Conservation (phyloP, 2,329 filamentous ascomycete species). For the Ascocoryne sarcoides region DNA sequence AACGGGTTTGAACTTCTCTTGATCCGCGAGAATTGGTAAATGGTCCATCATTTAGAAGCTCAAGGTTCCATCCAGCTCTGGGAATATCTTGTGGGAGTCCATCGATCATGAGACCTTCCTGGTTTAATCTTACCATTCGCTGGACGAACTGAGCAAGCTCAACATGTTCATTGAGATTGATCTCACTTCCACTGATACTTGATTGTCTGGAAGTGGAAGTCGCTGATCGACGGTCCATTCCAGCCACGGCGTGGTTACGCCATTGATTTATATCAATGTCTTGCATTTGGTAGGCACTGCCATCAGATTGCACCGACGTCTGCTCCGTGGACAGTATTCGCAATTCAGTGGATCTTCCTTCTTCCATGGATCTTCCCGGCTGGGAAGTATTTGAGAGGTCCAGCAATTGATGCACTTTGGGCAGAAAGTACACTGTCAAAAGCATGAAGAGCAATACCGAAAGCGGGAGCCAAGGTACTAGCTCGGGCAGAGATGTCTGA, state of each 20-base stretch:
- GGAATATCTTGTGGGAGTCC: neutral
- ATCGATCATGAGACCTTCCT: neutral
- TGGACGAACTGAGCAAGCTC: neutral
- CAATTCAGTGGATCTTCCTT: neutral
- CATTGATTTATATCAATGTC: neutral
- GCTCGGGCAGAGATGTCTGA: constrained; percentile 5
- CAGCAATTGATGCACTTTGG: neutral
- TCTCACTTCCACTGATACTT: constrained; percentile 1
- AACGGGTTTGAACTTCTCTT: neutral
- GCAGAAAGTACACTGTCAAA: constrained; percentile 10
- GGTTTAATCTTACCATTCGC: neutral
- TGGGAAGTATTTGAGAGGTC: neutral
- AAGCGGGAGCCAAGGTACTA: constrained; percentile 12
- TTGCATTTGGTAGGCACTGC: neutral
- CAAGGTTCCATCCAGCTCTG: too few species aligned
- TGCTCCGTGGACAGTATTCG: neutral
- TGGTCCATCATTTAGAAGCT: too few species aligned
- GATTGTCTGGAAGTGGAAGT: neutral
- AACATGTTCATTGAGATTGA: neutral
- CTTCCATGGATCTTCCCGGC: constrained; percentile 1
- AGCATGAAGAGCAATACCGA: constrained; percentile 8
- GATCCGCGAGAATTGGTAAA: neutral
- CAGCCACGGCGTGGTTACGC: constrained; percentile 1
- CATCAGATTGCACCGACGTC: neutral
- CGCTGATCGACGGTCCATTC: neutral